Percentiles rank a stretch among this genome's conserved stretches.
Evolutionary conservation across 805 yeast genomes (phyloP).

Genomic region (Yarrowia sp.): DNA sequence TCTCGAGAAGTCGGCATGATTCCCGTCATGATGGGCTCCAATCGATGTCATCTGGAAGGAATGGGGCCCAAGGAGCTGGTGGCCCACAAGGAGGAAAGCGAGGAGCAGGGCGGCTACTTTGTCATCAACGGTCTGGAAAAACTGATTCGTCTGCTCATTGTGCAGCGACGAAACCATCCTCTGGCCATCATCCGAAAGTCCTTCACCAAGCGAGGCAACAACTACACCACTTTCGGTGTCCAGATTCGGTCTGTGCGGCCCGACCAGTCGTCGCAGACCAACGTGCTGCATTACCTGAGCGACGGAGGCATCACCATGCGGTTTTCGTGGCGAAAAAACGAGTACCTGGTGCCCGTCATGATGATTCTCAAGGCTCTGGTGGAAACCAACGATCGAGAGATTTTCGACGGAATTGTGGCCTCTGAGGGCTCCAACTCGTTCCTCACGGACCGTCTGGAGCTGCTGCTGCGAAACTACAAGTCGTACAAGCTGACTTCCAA

Average conservation of each 20-base stretch:
- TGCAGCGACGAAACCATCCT: slow-evolving; percentile 95
- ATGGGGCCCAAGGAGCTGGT: slow-evolving; percentile 82
- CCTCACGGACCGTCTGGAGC: slow-evolving; percentile 95
- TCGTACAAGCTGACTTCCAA: slow-evolving; percentile 71
- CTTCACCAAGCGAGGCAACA: slow-evolving; percentile 88
- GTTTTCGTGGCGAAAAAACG: slow-evolving; percentile 96
- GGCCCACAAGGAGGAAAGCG: slow-evolving; percentile 78
- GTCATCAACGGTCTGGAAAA: slow-evolving; percentile 96
- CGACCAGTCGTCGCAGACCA: slow-evolving; percentile 96
- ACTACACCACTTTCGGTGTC: slow-evolving; percentile 85
- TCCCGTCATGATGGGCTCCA: slow-evolving; percentile 87
- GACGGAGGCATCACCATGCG: slow-evolving; percentile 97
- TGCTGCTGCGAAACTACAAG: slow-evolving; percentile 84
- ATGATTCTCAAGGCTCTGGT: slow-evolving; percentile 87
- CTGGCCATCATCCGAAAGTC: slow-evolving; percentile 97
- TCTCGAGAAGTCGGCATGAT: slow-evolving; percentile 86
- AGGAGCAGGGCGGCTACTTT: slow-evolving; percentile 95
- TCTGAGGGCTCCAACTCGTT: slow-evolving; percentile 82
- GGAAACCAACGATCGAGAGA: slow-evolving; percentile 90
- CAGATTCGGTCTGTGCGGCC: slow-evolving; percentile 93
- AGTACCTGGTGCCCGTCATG: slow-evolving; percentile 86
- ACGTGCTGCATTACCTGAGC: slow-evolving; percentile 89
- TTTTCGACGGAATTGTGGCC: slow-evolving; percentile 95
- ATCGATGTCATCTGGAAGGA: slow-evolving; percentile 85
- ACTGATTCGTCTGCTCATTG: slow-evolving; percentile 93